phyloP scores from a whole-genome alignment of 2,329 filamentous ascomycete genomes.

The Knufia fluminis region DNA sequence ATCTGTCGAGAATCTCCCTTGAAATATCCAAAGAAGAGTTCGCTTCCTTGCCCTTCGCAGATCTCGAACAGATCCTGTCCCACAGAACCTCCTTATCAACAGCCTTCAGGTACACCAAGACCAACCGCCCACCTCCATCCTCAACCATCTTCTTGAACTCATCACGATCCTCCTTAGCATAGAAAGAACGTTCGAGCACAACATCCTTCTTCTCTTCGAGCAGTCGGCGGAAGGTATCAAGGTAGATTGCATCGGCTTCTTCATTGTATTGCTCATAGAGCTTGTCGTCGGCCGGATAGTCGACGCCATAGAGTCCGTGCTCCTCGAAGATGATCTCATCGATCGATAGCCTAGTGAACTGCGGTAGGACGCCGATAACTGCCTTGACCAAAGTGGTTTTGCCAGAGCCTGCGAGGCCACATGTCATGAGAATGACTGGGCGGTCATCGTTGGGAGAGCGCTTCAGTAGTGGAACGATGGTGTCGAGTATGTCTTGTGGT shows the following conservation, averaged over 20 bases:
- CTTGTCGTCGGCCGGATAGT: slow-evolving; percentile 3
- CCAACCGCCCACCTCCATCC: background rate
- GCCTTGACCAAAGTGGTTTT: slow-evolving; percentile 9
- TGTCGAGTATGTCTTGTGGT: background rate
- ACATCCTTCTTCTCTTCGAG: slow-evolving; percentile 3
- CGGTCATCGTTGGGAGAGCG: slow-evolving; percentile 2
- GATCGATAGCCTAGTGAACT: slow-evolving; percentile 10
- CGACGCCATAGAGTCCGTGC: slow-evolving; percentile 9
- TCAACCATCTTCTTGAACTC: slow-evolving; percentile 6
- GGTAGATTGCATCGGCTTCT: slow-evolving; percentile 8
- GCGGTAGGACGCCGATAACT: background rate
- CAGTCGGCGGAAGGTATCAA: background rate
- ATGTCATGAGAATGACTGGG: slow-evolving; percentile 11
- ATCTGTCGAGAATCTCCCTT: slow-evolving; percentile 6
- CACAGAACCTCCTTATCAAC: slow-evolving; percentile 9
- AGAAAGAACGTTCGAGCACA: slow-evolving; percentile 11
- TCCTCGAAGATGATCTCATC: slow-evolving; percentile 7
- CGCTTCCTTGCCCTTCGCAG: background rate
- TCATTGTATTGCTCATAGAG: background rate
- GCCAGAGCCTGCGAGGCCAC: slow-evolving; percentile 9
- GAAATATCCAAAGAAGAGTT: slow-evolving; percentile 8
- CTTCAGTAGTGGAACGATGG: background rate
- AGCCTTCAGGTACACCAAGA: slow-evolving; percentile 6
- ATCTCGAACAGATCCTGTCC: slow-evolving; percentile 6
- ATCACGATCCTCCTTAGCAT: slow-evolving; percentile 10